These are phyloP conservation scores for Orbilia blumenaviensis DNA, from an alignment of 2,329 filamentous ascomycete species.

Conservation along the genomic window DNA sequence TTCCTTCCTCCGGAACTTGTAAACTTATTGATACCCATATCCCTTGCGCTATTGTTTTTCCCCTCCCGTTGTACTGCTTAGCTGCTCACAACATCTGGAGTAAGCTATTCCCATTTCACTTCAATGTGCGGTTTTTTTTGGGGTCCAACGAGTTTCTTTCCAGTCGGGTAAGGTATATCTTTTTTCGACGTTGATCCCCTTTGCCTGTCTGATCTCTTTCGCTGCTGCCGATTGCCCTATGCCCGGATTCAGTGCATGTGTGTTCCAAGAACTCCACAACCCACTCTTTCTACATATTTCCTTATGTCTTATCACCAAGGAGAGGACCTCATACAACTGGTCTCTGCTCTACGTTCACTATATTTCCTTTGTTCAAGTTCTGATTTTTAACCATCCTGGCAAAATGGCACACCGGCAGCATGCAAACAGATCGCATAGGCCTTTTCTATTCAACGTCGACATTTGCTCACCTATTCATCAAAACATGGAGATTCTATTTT, in stretches of 20 bases:
- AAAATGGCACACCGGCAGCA: conserved; percentile 12
- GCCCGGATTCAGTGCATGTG: not conserved
- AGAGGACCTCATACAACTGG: not conserved
- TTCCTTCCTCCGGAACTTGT: conserved; percentile 31
- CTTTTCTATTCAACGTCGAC: not conserved
- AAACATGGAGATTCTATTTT: not conserved
- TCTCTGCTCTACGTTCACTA: conserved; percentile 33
- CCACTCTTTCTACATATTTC: conserved; percentile 27
- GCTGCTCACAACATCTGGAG: not conserved
- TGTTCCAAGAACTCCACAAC: conserved; percentile 7
- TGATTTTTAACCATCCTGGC: conserved; percentile 10
- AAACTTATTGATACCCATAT: conserved; percentile 52
- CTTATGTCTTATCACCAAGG: conserved; percentile 14
- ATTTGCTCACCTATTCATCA: not conserved
- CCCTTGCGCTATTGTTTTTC: not conserved
- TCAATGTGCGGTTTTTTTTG: not conserved
- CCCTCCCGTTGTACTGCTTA: not conserved
- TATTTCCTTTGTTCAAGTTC: conserved; percentile 43
- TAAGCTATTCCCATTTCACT: not conserved
- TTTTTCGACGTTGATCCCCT: not conserved
- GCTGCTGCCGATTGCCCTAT: conserved; percentile 1
- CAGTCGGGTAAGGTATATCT: not conserved
- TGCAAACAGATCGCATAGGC: not conserved
- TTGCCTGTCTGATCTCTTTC: not conserved
- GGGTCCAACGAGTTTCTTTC: not conserved